These are phyloP conservation scores for Setaria viridis DNA, from an alignment of 202 grass and related monocot genomes.

Conservation along the genomic window DNA sequence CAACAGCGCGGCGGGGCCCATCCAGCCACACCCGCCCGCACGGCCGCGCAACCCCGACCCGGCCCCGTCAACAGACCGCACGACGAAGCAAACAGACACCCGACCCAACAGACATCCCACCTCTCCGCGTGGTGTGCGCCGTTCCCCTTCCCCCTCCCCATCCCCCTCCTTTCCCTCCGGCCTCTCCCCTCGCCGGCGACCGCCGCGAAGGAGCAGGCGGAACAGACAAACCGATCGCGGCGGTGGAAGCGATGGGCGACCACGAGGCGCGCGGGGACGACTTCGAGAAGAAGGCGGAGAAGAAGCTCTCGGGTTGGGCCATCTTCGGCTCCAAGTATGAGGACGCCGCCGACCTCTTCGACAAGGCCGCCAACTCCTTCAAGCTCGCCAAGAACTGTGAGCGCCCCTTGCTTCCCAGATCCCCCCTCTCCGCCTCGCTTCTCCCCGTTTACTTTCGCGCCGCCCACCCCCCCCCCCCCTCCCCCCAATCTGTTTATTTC, in stretches of 20 bases:
- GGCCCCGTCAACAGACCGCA: neutral
- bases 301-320: constrained; percentile 72
- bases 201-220: too few species aligned
- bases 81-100: neutral
- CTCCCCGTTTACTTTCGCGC: neutral
- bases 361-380: constrained; percentile 86
- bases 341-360: constrained; percentile 76
- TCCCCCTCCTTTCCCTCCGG: too few species aligned
- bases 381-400: constrained; percentile 88
- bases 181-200: neutral
- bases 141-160: neutral
- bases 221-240: neutral
- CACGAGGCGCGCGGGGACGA: constrained; percentile 67
- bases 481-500: neutral
- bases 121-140: neutral
- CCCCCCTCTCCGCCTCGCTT: neutral
- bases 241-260: constrained; percentile 53
- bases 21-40: neutral
- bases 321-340: constrained; percentile 68
- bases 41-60: neutral
- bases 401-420: constrained; percentile 8
- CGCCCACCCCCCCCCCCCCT: too few species aligned
- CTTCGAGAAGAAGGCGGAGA: constrained; percentile 76
- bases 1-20: neutral
- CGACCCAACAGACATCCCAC: neutral